Conservation (phyloP, 768 basidiomycete species). For the Lactifluus echinatus region DNA sequence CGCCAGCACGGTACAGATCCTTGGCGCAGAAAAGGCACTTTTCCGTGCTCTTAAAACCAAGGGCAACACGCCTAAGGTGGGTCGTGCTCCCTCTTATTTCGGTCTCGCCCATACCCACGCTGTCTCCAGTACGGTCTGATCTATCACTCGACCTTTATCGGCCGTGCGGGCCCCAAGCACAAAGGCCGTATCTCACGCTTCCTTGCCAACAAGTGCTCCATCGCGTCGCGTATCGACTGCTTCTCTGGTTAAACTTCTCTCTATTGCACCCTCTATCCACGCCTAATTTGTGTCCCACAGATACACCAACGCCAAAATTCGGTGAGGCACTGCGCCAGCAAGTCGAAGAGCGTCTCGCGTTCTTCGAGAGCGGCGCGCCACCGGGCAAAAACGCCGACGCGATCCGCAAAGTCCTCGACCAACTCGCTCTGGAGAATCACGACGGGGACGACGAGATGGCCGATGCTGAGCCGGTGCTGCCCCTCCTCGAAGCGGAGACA, state of each 20-base stretch:
- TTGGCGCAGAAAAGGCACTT: conserved; percentile 96
- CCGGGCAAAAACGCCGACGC: conserved; percentile 88
- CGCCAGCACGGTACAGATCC: conserved; percentile 94
- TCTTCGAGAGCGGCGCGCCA: conserved; percentile 87
- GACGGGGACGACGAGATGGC: conserved; percentile 40
- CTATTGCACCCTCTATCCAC: not conserved
- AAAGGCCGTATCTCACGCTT: conserved; percentile 99
- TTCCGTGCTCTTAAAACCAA: conserved; percentile 98
- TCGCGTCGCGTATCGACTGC: conserved; percentile 94
- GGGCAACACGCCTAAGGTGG: conserved; percentile 93
- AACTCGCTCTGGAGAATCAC: conserved; percentile 59
- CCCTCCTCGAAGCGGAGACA: conserved; percentile 45
- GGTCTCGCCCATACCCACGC: not conserved
- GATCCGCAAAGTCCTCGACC: conserved; percentile 82
- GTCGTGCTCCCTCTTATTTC: not conserved
- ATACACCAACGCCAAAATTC: conserved; percentile 83
- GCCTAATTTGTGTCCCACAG: conserved; percentile 30
- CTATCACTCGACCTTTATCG: conserved; percentile 95
- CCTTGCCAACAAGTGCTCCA: conserved; percentile 97
- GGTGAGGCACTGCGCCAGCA: conserved; percentile 90
- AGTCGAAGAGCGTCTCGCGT: conserved; percentile 90
- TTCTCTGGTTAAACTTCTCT: conserved; percentile 52
- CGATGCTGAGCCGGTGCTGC: conserved; percentile 44
- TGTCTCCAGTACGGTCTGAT: conserved; percentile 80
- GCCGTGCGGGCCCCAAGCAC: conserved; percentile 86